Evolutionary conservation across 1,139 yeast genomes (phyloP).

Genomic region (Candida neerlandica): DNA sequence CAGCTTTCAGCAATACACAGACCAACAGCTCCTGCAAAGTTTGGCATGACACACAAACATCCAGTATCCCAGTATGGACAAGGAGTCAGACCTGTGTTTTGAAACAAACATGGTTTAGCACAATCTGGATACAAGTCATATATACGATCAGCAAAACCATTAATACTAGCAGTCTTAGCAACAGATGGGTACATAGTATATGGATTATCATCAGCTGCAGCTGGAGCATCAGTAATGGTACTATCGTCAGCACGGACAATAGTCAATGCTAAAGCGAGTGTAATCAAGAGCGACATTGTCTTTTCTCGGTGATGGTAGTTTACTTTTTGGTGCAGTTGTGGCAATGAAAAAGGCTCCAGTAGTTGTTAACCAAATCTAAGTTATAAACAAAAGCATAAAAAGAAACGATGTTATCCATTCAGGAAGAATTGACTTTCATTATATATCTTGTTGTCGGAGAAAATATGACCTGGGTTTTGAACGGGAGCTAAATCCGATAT

Average conservation of each 20-base stretch:
- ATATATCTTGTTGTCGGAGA: no score
- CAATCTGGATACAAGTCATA: slow-evolving; percentile 25
- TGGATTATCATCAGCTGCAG: slow-evolving; percentile 14
- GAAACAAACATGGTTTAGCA: slow-evolving; percentile 25
- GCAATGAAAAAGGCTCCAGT: background rate
- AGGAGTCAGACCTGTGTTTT: slow-evolving; percentile 32
- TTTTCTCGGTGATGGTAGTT: background rate
- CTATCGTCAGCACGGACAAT: background rate
- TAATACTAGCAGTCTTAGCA: slow-evolving; percentile 35
- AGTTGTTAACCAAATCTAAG: no score
- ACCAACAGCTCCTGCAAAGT: slow-evolving; percentile 30
- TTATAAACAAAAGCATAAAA: no score
- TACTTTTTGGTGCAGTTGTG: background rate
- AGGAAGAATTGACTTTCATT: no score
- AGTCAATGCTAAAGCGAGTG: background rate
- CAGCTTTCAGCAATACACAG: slow-evolving; percentile 32
- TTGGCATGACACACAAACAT: slow-evolving; percentile 38
- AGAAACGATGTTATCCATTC: no score
- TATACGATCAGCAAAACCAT: slow-evolving; percentile 41
- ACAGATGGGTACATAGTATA: slow-evolving; percentile 33
- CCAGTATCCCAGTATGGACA: slow-evolving; percentile 44
- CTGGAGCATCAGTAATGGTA: slow-evolving; percentile 4
- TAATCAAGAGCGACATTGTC: background rate
- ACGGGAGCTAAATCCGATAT: no score
- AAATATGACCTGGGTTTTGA: no score